Evolutionary conservation across 2,329 filamentous ascomycete genomes (phyloP), one percentile per base, ranked within the genome.

Genomic region (Talaromyces sp.): DNA sequence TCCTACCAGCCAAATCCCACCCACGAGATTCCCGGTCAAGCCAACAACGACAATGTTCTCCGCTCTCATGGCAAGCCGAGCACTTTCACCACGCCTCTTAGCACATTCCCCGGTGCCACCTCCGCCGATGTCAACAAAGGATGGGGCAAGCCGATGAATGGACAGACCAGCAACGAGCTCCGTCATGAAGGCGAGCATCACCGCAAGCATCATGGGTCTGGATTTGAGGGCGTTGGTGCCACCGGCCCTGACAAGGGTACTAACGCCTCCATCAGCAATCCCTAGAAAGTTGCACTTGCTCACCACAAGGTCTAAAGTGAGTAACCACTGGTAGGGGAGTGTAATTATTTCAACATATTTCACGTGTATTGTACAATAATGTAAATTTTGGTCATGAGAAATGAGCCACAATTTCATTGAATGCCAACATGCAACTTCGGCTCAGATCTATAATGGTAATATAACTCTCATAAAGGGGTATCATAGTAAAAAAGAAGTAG

Each of bases 81-180:
- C 5, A 69, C 73, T 8, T 71, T 74, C 59, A 78, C 81, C 7
- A 67, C 73, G 13, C 80, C 83, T 0, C 71, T 70, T 1, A 74
- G 77, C 35, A 82, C 82, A 0, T 68, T 85, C 14, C 72, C 66
- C 32, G 83, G 84, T 29, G 78, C 82, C 3, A 83, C 81, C 2
- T 84, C 82, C 0, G 73, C 68, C 13, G 79, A 83, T 56, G 81
- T 86, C 8, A 74, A 86, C 72, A 77, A 72, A 0, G 82, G 83
- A 0, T 67, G 84, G 1, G 83, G 83, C 1, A 77, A 84, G 58
- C 83, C 83, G 1, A 71, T 76, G 10, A 71, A 74, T 54, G 82
- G 80, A 24, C 75, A 84, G 72, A 80, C 78, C 19, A 78, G 72
- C 58, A 68, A 64, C 2, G 82, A 85, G 69, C 60, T 81, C 10